Evolutionary conservation across 352 stramenopile genomes (phyloP).

Genomic region (Globisporangium camurandrum): DNA sequence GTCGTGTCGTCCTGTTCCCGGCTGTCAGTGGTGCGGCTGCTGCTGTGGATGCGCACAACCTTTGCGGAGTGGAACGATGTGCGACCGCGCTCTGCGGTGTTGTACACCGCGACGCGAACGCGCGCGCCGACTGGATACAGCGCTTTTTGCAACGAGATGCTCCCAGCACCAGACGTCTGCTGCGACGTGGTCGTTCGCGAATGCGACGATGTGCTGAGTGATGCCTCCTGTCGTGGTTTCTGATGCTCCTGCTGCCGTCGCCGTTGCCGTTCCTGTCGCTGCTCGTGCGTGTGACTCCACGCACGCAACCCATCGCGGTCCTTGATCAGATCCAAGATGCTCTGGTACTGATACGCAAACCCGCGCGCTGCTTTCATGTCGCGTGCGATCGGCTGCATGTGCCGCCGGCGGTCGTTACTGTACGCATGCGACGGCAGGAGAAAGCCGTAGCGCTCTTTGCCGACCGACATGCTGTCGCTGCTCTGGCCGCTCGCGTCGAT

Average conservation of each 20-base stretch:
- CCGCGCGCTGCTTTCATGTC: conserved; percentile 30
- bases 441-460: conserved; percentile 47
- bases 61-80: conserved; percentile 17
- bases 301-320: conserved; percentile 50
- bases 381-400: conserved; percentile 43
- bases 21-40: not conserved
- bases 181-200: not conserved
- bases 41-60: conserved; percentile 24
- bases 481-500: conserved; percentile 20
- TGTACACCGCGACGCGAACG: conserved; percentile 25
- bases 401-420: conserved; percentile 23
- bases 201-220: no score
- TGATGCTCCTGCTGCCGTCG: not conserved
- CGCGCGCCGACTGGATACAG: conserved; percentile 33
- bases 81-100: conserved; percentile 1
- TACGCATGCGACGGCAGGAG: conserved; percentile 46
- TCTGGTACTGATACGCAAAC: conserved; percentile 66
- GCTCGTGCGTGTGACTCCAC: conserved; percentile 46
- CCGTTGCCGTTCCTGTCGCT: conserved; percentile 14
- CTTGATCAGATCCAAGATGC: conserved; percentile 59
- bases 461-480: conserved; percentile 48
- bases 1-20: conserved; percentile 14
- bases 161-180: conserved; percentile 4
- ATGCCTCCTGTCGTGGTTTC: no score
- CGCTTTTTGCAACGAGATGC: conserved; percentile 24